Evolutionary conservation across 208 protist species (phyloP), one percentile per base, ranked within the genome.

Genomic region (Angomonas ambiguus): DNA sequence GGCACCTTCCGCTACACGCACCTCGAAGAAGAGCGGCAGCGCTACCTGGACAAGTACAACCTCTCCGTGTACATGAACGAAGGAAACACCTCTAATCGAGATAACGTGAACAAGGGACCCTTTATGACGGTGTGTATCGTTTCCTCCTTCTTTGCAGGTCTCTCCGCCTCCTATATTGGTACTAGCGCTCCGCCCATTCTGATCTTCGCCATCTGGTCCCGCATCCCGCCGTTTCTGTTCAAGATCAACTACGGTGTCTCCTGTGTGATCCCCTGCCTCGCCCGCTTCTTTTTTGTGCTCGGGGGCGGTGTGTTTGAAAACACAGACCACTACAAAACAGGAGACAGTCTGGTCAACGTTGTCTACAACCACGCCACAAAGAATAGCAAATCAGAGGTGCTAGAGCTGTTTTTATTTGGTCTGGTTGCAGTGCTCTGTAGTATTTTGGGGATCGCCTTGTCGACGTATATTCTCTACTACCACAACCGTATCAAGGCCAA

Each of bases 171-270:
- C 59, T 79, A 75, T 62, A 74, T 67, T 1, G 74, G 74, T 8
- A 64, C 68, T 2, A 57, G 65, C 18, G 51, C 65, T 41, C 69
- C 74, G 1, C 67, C 74, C n/a, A 51, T 74, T 24, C 62, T 67
- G 25, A 72, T 79, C 22, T 79, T 79, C 22, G 74, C 60, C 0
- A 33, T 79, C 2, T 65, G 68, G 16, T 74, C 72, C 65, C 35
- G 64, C 55, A 79, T 79, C 56, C 67, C 67, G 51, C 62, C 55
- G 34, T 45, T 69, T 31, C 58, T 72, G 25, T 69, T 79, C 42
- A 65, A 65, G 18, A 72, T 72, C 30, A 74, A 79, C 65, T 75
- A 75, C 69, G 65, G 68, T 6, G 69, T 70, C 2, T 62, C 74
- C n/a, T 75, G 56, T 32, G 62, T 75, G 20, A 55, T 79, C 31